Evolutionary conservation across 129 eudicot genomes (phyloP), one percentile per base, ranked within the genome.

Genomic region (carrot (Daucus carota)): DNA sequence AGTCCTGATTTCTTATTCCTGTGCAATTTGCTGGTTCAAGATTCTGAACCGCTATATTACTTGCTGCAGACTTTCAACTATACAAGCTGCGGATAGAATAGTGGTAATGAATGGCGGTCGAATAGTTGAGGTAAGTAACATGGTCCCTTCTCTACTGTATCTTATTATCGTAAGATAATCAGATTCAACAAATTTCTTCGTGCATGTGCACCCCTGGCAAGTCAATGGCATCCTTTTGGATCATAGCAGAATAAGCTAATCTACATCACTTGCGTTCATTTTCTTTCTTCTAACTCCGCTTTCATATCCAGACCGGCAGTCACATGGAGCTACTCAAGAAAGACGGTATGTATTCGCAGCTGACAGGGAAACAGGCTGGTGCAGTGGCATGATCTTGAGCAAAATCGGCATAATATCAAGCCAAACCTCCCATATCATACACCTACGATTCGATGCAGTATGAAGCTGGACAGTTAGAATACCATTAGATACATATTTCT

Each of bases 41-140:
- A 36, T 78, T 75, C 54, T 34, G 73, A 63, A 44, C 69, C 12
- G 10, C 83, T 70, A 42, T 83, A 74, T 31, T 38, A 45, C 50
- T 43, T 80, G 75, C 28, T 60, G 59, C 92, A 95, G 99, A 87
- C 95, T 95, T 62, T 89, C 99, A 18, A 95, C 99, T 5, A 79
- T 95, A 75, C 97, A 95, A 89, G 96, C 94, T 79, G 99, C 97
- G n/a, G 96, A 95, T 79, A 88, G 87, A 85, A 95, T 95, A 76
- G 85, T 95, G 33, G 99, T 85, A 48, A 92, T 95, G 99, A 93
- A 89, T 68, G 77, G 86, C 54, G 97, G 99, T 47, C 88, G 80
- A 81, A 87, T 95, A 76, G 85, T 95, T 57, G 97, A 95, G 99
- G 99, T 95, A 84, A 3, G 70, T 31, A 63, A 34, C 42, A 32